Evolutionary conservation across 768 basidiomycete species (phyloP).

Genomic region (Termitomyces sp.): DNA sequence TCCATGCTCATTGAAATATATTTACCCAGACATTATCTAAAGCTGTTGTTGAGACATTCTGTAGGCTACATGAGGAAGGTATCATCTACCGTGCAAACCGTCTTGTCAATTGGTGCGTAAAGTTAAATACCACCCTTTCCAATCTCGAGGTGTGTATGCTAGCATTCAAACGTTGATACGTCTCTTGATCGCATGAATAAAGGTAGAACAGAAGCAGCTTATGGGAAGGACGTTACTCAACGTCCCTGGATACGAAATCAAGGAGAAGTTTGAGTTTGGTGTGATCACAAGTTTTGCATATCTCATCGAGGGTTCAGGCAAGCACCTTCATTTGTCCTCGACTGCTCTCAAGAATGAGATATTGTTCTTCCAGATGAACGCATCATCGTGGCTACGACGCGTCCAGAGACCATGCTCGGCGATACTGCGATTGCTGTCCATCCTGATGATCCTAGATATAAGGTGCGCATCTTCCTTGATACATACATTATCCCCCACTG

Average conservation of each 20-base stretch:
- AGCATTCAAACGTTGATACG: neutral
- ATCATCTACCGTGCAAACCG: conserved; percentile 93
- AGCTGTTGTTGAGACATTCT: conserved; percentile 91
- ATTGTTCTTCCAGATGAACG: conserved; percentile 56
- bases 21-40: conserved; percentile 48
- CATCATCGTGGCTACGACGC: conserved; percentile 92
- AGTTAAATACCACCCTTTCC: conserved; percentile 94
- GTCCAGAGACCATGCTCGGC: conserved; percentile 98
- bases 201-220: conserved; percentile 93
- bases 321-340: conserved; percentile 11
- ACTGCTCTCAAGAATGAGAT: neutral
- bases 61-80: conserved; percentile 84
- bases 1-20: conserved; percentile 25
- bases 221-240: conserved; percentile 78
- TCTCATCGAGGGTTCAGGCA: conserved; percentile 79
- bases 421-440: conserved; percentile 98
- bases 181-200: neutral
- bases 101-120: conserved; percentile 97
- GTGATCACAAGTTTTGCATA: conserved; percentile 97
- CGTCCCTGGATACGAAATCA: conserved; percentile 93
- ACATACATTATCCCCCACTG: neutral
- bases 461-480: conserved; percentile 28
- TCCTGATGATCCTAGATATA: conserved; percentile 88
- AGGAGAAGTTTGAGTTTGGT: conserved; percentile 96
- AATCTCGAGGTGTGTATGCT: conserved; percentile 73